These are phyloP conservation scores for Boletus vinaceobasis DNA, from an alignment of 768 basidiomycete genomes.

Conservation along the genomic window DNA sequence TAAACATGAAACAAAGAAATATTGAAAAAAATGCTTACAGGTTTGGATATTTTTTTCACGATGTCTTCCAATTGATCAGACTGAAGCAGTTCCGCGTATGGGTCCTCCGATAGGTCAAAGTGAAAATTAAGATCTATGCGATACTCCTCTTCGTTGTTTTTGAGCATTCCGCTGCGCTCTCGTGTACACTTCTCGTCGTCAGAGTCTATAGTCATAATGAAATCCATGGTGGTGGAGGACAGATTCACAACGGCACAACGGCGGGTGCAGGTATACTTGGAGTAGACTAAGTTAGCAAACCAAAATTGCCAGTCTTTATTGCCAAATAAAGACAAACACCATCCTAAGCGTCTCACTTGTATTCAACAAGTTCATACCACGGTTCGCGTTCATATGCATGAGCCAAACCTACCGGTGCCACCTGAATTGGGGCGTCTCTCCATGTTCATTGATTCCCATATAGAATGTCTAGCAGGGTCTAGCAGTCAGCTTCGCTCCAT, in stretches of 20 bases:
- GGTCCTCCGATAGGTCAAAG: slow-evolving; percentile 76
- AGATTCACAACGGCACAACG: background rate
- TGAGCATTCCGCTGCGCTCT: slow-evolving; percentile 20
- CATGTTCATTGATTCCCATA: slow-evolving; percentile 48
- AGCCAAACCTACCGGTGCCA: slow-evolving; percentile 27
- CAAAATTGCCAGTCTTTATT: background rate
- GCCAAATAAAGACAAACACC: slow-evolving; percentile 22
- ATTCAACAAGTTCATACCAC: background rate
- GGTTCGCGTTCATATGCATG: slow-evolving; percentile 14
- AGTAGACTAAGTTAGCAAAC: background rate
- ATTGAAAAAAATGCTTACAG: slow-evolving; percentile 39
- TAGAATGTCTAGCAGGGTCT: slow-evolving; percentile 55
- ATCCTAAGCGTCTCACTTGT: background rate
- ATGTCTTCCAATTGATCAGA: slow-evolving; percentile 47
- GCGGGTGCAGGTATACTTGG: background rate
- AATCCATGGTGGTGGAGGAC: slow-evolving; percentile 42
- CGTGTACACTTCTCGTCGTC: slow-evolving; percentile 55
- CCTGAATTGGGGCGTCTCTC: slow-evolving; percentile 49
- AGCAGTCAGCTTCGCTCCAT: slow-evolving; percentile 50
- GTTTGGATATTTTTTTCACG: slow-evolving; percentile 60
- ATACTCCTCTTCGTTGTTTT: slow-evolving; percentile 47
- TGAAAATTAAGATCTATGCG: slow-evolving; percentile 77
- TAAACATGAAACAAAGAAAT: background rate
- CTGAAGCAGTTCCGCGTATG: slow-evolving; percentile 54
- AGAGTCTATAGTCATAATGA: slow-evolving; percentile 82